Conservation (phyloP, 108 stramenopile genomes). For the Cyclotella choctawhatcheeana region DNA sequence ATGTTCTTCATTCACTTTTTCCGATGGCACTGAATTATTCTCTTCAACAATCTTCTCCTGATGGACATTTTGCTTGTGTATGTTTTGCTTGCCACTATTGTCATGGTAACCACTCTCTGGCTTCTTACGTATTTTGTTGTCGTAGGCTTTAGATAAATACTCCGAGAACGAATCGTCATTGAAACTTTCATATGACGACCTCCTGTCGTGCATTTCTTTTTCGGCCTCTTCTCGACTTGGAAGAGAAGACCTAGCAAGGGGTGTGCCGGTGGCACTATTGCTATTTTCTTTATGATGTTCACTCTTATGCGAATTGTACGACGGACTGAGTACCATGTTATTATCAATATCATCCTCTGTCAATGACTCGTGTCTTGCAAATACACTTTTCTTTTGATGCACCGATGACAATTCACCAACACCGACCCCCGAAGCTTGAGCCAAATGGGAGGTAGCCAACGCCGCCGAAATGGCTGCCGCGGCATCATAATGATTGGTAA, state of each 20-base stretch:
- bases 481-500: conserved; percentile 41
- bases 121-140: too few species aligned
- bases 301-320: neutral
- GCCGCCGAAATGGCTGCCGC: conserved; percentile 42
- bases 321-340: conserved; percentile 3
- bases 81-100: neutral
- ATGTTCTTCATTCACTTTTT: too few species aligned
- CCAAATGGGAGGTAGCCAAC: conserved; percentile 29
- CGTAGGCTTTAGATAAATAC: neutral
- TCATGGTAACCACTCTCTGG: too few species aligned
- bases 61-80: too few species aligned
- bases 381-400: too few species aligned
- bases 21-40: too few species aligned
- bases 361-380: neutral
- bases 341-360: neutral
- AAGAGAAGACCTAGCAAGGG: neutral
- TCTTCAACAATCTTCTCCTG: too few species aligned
- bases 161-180: conserved; percentile 15
- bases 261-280: neutral
- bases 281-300: neutral
- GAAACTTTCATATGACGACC: conserved; percentile 27
- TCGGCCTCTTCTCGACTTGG: conserved; percentile 32
- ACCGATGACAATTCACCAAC: neutral
- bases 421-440: conserved; percentile 26
- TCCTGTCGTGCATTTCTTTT: conserved; percentile 9